phyloP scores from a whole-genome alignment of 495 filamentous ascomycete genomes.

The Penicillium steckii region DNA sequence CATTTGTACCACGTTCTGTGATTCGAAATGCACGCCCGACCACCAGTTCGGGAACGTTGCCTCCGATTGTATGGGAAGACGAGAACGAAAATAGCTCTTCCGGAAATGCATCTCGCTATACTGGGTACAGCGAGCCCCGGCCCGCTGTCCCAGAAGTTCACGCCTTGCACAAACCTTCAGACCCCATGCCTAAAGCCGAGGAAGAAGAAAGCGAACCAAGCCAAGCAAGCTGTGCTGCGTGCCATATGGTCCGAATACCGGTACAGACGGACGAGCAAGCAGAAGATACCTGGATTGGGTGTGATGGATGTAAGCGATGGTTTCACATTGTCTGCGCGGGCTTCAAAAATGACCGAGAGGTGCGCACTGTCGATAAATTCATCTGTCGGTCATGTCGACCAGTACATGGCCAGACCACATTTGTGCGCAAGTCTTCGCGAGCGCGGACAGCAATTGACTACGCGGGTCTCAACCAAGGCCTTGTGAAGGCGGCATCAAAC shows the following conservation, averaged over 20 bases:
- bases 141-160: background rate
- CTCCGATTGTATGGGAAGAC: conserved; percentile 39
- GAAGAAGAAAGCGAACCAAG: conserved; percentile 29
- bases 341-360: conserved; percentile 67
- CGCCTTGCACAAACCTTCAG: conserved; percentile 6
- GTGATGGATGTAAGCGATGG: conserved; percentile 74
- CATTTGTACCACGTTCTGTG: conserved; percentile 38
- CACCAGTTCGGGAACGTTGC: conserved; percentile 42
- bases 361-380: conserved; percentile 71
- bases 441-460: conserved; percentile 74
- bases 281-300: conserved; percentile 68
- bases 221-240: conserved; percentile 50
- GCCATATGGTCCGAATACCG: conserved; percentile 49
- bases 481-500: conserved; percentile 67
- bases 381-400: conserved; percentile 62
- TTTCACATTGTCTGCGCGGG: conserved; percentile 73
- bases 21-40: conserved; percentile 39
- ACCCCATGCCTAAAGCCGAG: conserved; percentile 28
- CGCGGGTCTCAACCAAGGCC: conserved; percentile 70
- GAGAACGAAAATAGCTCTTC: conserved; percentile 28
- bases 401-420: conserved; percentile 63
- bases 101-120: conserved; percentile 9
- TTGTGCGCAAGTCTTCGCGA: conserved; percentile 60
- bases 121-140: conserved; percentile 4
- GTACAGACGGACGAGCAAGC: conserved; percentile 46